These are phyloP conservation scores for Balansia obtecta DNA, from an alignment of 2,329 filamentous ascomycete species.

Conservation along the genomic window DNA sequence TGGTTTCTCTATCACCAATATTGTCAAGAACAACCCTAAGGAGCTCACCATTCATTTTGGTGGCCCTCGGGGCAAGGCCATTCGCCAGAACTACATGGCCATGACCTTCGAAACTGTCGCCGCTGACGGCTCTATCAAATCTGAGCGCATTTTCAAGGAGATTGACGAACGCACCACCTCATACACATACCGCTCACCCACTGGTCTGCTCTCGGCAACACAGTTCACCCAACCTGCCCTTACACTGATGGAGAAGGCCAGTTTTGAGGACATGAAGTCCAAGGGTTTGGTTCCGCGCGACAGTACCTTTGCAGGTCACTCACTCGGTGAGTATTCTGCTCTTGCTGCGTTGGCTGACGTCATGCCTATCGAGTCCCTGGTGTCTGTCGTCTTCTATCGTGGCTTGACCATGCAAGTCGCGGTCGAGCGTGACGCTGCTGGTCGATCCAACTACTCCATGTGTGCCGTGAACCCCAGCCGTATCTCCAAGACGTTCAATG, in stretches of 20 bases:
- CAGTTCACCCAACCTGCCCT: constrained; percentile 97
- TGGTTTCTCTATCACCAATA: constrained; percentile 95
- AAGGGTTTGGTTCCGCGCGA: constrained; percentile 93
- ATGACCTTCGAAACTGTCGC: constrained; percentile 99
- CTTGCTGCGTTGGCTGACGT: constrained; percentile 93
- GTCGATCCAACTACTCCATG: constrained; percentile 98
- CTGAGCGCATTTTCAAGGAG: constrained; percentile 99
- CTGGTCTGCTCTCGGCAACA: constrained; percentile 86
- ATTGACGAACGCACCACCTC: constrained; percentile 85
- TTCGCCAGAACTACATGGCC: constrained; percentile 97
- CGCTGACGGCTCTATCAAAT: constrained; percentile 84
- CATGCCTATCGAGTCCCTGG: constrained; percentile 98
- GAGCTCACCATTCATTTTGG: constrained; percentile 98
- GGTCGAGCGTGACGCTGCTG: constrained; percentile 85
- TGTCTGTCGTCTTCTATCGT: constrained; percentile 98
- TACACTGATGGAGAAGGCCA: constrained; percentile 98
- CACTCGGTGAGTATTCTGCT: constrained; percentile 94
- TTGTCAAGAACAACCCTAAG: constrained; percentile 99
- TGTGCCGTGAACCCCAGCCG: constrained; percentile 97
- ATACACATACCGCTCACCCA: constrained; percentile 94
- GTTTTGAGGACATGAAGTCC: constrained; percentile 96
- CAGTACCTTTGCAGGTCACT: constrained; percentile 96
- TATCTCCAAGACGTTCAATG: constrained; percentile 97
- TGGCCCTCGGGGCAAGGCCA: constrained; percentile 90
- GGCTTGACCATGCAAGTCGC: constrained; percentile 98